Evolutionary conservation across 352 stramenopile genomes (phyloP).

Genomic region (Globisporangium uncinulatum): DNA sequence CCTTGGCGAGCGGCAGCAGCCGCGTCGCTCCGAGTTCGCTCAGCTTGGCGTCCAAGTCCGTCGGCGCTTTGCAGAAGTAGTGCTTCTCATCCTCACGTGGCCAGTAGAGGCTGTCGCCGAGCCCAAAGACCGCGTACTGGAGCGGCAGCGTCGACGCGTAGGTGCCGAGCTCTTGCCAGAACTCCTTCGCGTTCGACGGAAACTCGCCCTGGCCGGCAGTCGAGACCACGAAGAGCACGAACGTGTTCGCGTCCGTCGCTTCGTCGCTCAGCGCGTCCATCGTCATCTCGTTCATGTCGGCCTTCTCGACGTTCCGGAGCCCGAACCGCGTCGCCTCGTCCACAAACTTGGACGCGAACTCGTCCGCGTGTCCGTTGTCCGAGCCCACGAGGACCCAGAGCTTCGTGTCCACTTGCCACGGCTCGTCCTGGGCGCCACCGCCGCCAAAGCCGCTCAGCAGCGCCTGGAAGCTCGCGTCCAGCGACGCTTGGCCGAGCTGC

Average conservation of each 20-base stretch:
- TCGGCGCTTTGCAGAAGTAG: constrained; percentile 79
- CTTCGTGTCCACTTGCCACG: constrained; percentile 66
- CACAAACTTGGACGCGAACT: constrained; percentile 64
- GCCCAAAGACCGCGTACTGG: constrained; percentile 74
- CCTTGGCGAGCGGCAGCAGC: constrained; percentile 47
- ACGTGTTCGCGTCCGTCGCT: constrained; percentile 66
- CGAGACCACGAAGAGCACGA: constrained; percentile 71
- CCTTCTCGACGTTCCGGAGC: constrained; percentile 74
- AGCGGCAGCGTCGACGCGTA: constrained; percentile 57
- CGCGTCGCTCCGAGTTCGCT: constrained; percentile 67
- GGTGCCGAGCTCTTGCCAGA: constrained; percentile 58
- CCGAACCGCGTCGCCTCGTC: constrained; percentile 67
- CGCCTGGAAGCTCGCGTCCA: constrained; percentile 79
- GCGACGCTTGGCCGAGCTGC: constrained; percentile 71
- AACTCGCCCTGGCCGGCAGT: constrained; percentile 81
- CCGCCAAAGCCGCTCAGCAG: constrained; percentile 65
- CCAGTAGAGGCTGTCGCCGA: constrained; percentile 82
- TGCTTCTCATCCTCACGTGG: constrained; percentile 74
- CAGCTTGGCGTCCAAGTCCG: constrained; percentile 68
- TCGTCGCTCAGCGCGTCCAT: constrained; percentile 64
- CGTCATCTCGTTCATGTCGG: constrained; percentile 80
- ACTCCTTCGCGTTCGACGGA: constrained; percentile 74
- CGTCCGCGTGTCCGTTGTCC: constrained; percentile 68
- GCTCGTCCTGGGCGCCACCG: constrained; percentile 30
- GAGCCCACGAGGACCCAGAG: constrained; percentile 73